These are phyloP conservation scores for Fraxinus baroniana DNA, from an alignment of 305 asterid species.

Conservation along the genomic window DNA sequence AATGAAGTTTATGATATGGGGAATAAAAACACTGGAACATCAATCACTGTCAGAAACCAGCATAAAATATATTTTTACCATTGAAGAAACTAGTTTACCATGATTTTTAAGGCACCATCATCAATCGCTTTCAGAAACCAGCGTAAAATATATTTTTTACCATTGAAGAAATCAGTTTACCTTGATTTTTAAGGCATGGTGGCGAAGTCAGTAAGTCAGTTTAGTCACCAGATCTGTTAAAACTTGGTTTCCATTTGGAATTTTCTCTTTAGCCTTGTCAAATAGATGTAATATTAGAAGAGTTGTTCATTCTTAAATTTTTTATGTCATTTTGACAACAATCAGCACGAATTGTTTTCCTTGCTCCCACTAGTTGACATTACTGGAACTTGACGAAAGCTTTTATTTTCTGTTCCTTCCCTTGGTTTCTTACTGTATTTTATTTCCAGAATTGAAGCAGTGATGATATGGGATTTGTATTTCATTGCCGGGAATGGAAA, in stretches of 20 bases:
- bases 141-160: neutral
- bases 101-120: neutral
- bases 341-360: neutral
- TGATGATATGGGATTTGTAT: neutral
- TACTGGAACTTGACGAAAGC: neutral
- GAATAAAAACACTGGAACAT: neutral
- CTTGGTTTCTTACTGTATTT: neutral
- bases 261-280: neutral
- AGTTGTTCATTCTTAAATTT: neutral
- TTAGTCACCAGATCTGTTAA: neutral
- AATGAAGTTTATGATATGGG: neutral
- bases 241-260: neutral
- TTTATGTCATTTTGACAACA: neutral
- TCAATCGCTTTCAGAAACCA: neutral
- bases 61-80: neutral
- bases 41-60: neutral
- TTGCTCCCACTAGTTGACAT: conserved; percentile 4
- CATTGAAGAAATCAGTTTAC: neutral
- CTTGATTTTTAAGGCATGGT: neutral
- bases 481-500: neutral
- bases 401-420: neutral
- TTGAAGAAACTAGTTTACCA: neutral
- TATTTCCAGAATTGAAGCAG: neutral
- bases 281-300: neutral
- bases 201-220: neutral